These are phyloP conservation scores for Irpex rosettiformis DNA, from an alignment of 1,284 basidiomycete genomes.

Conservation along the genomic window DNA sequence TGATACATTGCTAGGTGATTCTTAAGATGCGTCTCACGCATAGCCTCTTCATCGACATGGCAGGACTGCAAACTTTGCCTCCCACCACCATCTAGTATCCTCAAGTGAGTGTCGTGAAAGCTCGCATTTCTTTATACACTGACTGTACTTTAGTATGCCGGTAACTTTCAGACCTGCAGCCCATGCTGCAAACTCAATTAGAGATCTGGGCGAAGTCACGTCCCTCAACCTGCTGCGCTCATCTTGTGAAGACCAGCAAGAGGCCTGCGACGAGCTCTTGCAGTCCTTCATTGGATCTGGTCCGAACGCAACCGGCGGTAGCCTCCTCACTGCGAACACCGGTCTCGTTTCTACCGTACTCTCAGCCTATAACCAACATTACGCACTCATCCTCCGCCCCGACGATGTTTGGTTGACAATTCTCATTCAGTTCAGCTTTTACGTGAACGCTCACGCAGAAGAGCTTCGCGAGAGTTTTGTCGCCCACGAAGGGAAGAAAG, in stretches of 20 bases:
- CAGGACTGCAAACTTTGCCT: too few relatives aligned
- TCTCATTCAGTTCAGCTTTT: conserved; percentile 40
- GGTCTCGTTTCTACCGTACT: conserved; percentile 33
- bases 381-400: conserved; percentile 34
- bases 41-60: too few relatives aligned
- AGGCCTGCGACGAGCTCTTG: conserved; percentile 11
- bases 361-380: conserved; percentile 37
- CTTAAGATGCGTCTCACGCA: too few relatives aligned
- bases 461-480: conserved; percentile 38
- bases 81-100: too few relatives aligned
- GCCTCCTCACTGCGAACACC: conserved; percentile 20
- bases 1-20: too few relatives aligned
- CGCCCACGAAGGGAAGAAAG: conserved; percentile 34
- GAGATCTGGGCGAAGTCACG: neutral
- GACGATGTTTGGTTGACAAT: conserved; percentile 46
- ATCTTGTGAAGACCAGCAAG: conserved; percentile 5
- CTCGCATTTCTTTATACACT: too few relatives aligned
- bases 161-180: conserved; percentile 16
- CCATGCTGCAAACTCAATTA: neutral
- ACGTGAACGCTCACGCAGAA: conserved; percentile 40
- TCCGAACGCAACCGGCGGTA: neutral
- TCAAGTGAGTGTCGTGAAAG: too few relatives aligned
- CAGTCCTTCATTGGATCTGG: conserved; percentile 16
- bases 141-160: too few relatives aligned
- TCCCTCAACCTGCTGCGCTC: neutral